Evolutionary conservation across 2,329 filamentous ascomycete species (phyloP), one percentile per base, ranked within the genome.

Genomic region (Xylaria sp.): DNA sequence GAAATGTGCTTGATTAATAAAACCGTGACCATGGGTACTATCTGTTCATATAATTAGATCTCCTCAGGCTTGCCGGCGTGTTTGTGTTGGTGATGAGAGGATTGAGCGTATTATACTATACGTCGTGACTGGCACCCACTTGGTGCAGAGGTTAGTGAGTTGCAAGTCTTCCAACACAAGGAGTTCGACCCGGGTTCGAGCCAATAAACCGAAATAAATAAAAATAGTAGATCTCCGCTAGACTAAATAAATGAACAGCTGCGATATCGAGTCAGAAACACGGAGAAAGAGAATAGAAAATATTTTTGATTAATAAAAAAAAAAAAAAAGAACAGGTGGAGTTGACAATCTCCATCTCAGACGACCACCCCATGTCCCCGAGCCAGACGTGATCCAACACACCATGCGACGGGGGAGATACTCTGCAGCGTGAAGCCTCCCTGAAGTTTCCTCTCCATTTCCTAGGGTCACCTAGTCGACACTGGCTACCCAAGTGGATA

Each of bases 361-460:
- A 78, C 79, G 79, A 77, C 81, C 81, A 84, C 82, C 84, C 85
- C 88, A 90, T 86, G 82, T 81, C 87, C 87, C 86, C 84, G 79
- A 84, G 82, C 85, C 83, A 85, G 86, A 85, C 88, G 89, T 90
- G 81, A 86, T 91, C 89, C 89, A 88, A 82, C 84, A 83, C 88
- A 89, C 89, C 89, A 91, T 85, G 85, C 85, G 86, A 90, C 87
- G 89, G 89, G 88, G 88, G 87, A 88, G 85, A 89, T 84, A 80
- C 89, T 90, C 87, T 91, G 89, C 89, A 89, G 88, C 90, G 89
- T 91, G 87, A 91, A 82, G 67, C 89, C 89, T 90, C 89, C 86
- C 89, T 91, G 85, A 89, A 90, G 89, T 76, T 79, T 91, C 77
- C 83, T 88, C 87, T 88, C 87, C 89, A 90, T 87, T 88, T 87